A percentile compares a stretch with the other conserved stretches of the same genome.
Evolutionary conservation across 371 early-diverging fungal genomes (phyloP).

Genomic region (Thermomucor indicae-seudaticae): DNA sequence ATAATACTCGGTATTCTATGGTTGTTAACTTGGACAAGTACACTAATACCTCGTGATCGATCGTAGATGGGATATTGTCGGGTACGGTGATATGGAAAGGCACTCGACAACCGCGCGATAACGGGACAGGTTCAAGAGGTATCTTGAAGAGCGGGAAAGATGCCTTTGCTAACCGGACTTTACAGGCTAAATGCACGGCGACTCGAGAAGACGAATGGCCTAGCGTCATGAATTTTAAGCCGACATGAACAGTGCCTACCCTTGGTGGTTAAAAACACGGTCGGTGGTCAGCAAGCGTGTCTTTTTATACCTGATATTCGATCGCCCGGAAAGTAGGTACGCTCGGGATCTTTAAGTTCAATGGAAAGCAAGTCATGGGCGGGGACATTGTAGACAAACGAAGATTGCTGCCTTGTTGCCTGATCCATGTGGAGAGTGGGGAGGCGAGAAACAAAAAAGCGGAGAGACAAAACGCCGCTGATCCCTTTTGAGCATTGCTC

Average conservation of each 20-base stretch:
- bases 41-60: conserved; percentile 12
- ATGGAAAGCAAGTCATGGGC: conserved; percentile 2
- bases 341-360: conserved; percentile 1
- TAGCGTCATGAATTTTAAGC: background rate
- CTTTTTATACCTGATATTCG: conserved; percentile 2
- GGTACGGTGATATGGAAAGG: conserved; percentile 16
- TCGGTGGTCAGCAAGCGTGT: background rate
- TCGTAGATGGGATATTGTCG: conserved; percentile 17
- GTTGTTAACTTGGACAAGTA: background rate
- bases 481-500: too few species aligned
- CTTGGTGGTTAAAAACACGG: background rate
- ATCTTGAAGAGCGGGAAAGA: conserved; percentile 20
- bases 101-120: conserved; percentile 6
- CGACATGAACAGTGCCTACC: conserved; percentile 7
- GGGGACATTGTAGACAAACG: conserved; percentile 2
- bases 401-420: background rate
- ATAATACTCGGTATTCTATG: background rate
- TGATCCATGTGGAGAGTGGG: background rate
- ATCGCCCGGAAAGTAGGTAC: conserved; percentile 14
- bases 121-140: conserved; percentile 2
- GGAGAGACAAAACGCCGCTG: too few species aligned
- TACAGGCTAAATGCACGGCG: conserved; percentile 16
- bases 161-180: conserved; percentile 6
- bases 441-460: background rate
- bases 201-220: too few species aligned